Percentiles rank a stretch among this genome's conserved stretches.
phyloP scores from a whole-genome alignment of 176 grass and related monocot genomes.

The bread wheat (Triticum aestivum) region IWGSC_CS_RefSeq_v2.1 NC_057797.1:352329346-352329845 shows the following conservation, averaged over 20 bases:
- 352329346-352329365: not conserved
- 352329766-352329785: slow-evolving; percentile 37
- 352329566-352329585: slow-evolving; percentile 1
- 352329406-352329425: too few relatives aligned
- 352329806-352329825: slow-evolving; percentile 23
- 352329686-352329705: slow-evolving; percentile 97
- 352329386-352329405: not conserved
- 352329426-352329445: too few relatives aligned
- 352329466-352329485: too few relatives aligned
- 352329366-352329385: not conserved
- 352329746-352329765: slow-evolving; percentile 24
- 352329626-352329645: not conserved
- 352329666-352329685: slow-evolving; percentile 31
- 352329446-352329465: too few relatives aligned
- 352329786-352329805: slow-evolving; percentile 27
- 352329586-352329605: slow-evolving; percentile 29
- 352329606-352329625: not conserved
- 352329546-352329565: not conserved
- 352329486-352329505: not conserved
- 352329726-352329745: slow-evolving; percentile 95
- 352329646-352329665: not conserved
- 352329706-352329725: slow-evolving; percentile 93
- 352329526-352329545: not conserved
- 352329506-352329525: not conserved
- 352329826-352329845: slow-evolving; percentile 84